phyloP scores from a whole-genome alignment of 306 rosid species.

The Rosa lucieae region DNA sequence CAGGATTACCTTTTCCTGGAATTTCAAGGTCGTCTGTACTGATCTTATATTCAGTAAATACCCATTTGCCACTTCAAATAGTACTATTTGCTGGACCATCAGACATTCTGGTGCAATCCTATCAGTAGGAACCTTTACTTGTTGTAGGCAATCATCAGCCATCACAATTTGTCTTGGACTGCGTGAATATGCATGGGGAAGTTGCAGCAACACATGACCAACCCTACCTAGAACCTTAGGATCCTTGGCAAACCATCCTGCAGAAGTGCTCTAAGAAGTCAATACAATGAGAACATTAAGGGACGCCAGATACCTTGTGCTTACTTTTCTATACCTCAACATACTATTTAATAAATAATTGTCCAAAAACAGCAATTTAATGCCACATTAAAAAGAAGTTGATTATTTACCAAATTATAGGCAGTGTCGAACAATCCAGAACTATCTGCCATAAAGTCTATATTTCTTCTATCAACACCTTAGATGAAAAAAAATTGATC shows the following conservation, averaged over 20 bases:
- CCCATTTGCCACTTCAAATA: too few relatives aligned
- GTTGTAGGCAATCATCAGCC: slow-evolving; percentile 91
- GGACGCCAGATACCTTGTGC: not conserved
- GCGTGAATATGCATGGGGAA: slow-evolving; percentile 59
- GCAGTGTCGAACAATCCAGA: not conserved
- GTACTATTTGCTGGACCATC: too few relatives aligned
- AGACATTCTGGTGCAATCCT: too few relatives aligned
- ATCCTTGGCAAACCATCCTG: slow-evolving; percentile 97
- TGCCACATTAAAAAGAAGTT: not conserved
- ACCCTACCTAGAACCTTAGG: slow-evolving; percentile 67
- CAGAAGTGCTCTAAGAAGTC: slow-evolving; percentile 22
- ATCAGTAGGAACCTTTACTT: slow-evolving; percentile 63
- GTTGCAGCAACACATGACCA: slow-evolving; percentile 84
- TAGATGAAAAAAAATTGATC: not conserved
- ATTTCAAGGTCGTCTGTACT: too few relatives aligned
- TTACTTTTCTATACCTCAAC: not conserved
- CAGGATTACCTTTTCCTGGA: too few relatives aligned
- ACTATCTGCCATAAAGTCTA: not conserved
- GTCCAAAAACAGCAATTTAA: not conserved
- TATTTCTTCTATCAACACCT: not conserved
- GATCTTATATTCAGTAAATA: too few relatives aligned
- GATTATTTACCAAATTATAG: not conserved
- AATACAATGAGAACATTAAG: slow-evolving; percentile 5
- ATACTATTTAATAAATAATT: not conserved
- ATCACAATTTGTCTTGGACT: slow-evolving; percentile 75